These are phyloP conservation scores for Aspergillus ellipticus DNA, from an alignment of 495 filamentous ascomycete genomes.

Conservation along the genomic window DNA sequence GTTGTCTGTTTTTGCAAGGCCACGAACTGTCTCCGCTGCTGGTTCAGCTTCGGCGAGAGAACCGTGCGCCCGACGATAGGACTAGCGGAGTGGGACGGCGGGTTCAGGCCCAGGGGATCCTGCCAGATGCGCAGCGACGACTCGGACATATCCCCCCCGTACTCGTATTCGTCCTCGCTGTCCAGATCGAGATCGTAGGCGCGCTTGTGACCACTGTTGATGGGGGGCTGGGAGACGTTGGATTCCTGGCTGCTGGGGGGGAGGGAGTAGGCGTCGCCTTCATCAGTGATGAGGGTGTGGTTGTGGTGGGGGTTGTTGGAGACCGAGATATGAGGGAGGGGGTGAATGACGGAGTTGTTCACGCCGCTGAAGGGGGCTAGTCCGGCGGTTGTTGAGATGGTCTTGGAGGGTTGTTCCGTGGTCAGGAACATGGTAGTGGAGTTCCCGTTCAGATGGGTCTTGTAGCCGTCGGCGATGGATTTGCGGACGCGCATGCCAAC, in stretches of 20 bases:
- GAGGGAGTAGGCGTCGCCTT: constrained; percentile 41
- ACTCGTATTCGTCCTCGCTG: constrained; percentile 14
- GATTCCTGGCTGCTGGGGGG: constrained; percentile 47
- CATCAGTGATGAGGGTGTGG: constrained; percentile 27
- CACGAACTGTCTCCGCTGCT: constrained; percentile 31
- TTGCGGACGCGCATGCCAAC: constrained; percentile 95
- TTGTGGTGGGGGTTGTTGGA: constrained; percentile 1
- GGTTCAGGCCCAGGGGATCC: neutral
- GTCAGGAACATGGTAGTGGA: no score
- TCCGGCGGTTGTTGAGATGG: no score
- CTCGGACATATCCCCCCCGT: no score
- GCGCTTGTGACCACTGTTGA: constrained; percentile 16
- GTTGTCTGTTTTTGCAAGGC: constrained; percentile 10
- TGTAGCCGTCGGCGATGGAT: constrained; percentile 87
- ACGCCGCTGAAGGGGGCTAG: no score
- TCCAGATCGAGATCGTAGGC: constrained; percentile 13
- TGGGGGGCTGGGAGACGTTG: constrained; percentile 17
- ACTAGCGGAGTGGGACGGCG: neutral
- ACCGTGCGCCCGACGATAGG: constrained; percentile 24
- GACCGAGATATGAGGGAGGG: constrained; percentile 12
- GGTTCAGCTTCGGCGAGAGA: constrained; percentile 30
- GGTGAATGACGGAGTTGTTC: constrained; percentile 53
- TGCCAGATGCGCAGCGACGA: constrained; percentile 7
- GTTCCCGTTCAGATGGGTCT: constrained; percentile 48
- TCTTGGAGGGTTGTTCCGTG: no score